These are phyloP conservation scores for Sugiyamaella marilandica DNA, from an alignment of 805 yeast genomes.

Conservation along the genomic window DNA sequence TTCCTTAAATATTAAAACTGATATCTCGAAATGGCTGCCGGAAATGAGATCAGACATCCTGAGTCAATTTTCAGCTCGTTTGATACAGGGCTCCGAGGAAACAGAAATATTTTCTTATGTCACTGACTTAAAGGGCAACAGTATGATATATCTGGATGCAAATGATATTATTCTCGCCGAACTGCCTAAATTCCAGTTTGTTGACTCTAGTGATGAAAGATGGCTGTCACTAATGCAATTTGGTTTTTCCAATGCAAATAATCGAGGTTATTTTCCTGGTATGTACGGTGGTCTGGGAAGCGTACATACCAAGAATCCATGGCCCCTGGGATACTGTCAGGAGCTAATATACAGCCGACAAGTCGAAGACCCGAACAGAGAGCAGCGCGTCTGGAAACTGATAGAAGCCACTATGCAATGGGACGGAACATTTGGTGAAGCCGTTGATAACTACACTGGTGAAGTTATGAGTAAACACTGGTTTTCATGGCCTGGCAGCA, in stretches of 20 bases:
- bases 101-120: conserved; percentile 1
- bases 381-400: neutral
- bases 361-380: neutral
- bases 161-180: conserved; percentile 1
- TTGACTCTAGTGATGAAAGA: neutral
- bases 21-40: neutral
- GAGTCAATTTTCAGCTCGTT: neutral
- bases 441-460: conserved; percentile 1
- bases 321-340: conserved; percentile 7
- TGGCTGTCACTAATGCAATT: conserved; percentile 4
- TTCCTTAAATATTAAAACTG: neutral
- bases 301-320: conserved; percentile 5
- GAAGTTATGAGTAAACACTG: conserved; percentile 6
- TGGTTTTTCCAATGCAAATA: neutral
- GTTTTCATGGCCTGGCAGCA: conserved; percentile 6
- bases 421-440: conserved; percentile 7
- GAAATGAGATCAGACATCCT: neutral
- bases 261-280: neutral
- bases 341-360: conserved; percentile 1
- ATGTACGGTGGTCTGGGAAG: conserved; percentile 5
- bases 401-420: conserved; percentile 4
- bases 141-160: conserved; percentile 3
- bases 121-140: conserved; percentile 2
- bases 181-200: neutral
- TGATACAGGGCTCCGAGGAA: too few relatives aligned